These are phyloP conservation scores for Hermanozyma aechmeae DNA, from an alignment of 805 yeast genomes.

Conservation along the genomic window DNA sequence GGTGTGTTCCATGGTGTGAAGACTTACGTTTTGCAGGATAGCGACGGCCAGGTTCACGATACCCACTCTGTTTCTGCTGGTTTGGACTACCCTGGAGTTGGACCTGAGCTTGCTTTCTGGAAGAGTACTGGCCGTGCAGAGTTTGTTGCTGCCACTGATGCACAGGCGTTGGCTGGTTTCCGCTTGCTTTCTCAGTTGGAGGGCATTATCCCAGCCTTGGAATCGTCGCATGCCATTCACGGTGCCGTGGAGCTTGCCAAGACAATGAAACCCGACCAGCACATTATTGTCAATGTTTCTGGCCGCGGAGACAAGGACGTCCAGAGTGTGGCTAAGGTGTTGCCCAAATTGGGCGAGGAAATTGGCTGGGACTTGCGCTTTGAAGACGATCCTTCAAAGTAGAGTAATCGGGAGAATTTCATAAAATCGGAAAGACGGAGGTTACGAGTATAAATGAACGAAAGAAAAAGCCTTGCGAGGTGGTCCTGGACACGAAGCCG, in stretches of 20 bases:
- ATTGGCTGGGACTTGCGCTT: conserved; percentile 97
- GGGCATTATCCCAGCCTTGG: conserved; percentile 98
- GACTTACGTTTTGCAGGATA: conserved; percentile 84
- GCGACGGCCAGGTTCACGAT: conserved; percentile 94
- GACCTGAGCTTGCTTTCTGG: conserved; percentile 96
- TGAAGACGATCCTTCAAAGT: conserved; percentile 40
- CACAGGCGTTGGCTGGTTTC: conserved; percentile 91
- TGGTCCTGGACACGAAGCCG: too few species aligned
- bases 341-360: conserved; percentile 82
- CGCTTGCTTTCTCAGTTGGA: conserved; percentile 81
- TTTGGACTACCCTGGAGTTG: conserved; percentile 98
- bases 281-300: conserved; percentile 80
- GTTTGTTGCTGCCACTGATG: conserved; percentile 87
- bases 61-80: conserved; percentile 99
- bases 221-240: conserved; percentile 91
- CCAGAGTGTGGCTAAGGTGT: conserved; percentile 89
- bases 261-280: conserved; percentile 67
- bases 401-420: too few species aligned
- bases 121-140: conserved; percentile 88
- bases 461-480: too few species aligned
- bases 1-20: conserved; percentile 98
- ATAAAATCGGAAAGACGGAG: too few species aligned
- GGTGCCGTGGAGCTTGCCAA: conserved; percentile 87
- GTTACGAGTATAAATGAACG: too few species aligned
- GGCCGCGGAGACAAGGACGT: conserved; percentile 99